phyloP scores from a whole-genome alignment of 2,329 filamentous ascomycete genomes.

The Alternaria hordeiaustralica region DNA sequence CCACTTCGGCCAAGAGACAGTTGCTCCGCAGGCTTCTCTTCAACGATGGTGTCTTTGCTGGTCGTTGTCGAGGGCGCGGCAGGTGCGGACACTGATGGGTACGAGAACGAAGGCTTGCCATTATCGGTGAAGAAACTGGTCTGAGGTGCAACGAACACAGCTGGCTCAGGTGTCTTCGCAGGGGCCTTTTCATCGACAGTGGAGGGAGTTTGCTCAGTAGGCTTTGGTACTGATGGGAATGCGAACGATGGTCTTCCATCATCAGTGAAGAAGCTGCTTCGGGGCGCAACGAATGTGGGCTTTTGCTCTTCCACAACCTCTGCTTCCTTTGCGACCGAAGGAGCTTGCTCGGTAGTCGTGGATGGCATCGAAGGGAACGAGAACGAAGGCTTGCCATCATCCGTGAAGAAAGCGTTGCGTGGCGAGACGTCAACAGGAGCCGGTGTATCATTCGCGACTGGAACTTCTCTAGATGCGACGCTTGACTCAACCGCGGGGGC shows the following conservation, averaged over 20 bases:
- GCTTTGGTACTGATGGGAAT: neutral
- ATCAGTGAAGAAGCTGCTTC: slow-evolving; percentile 14
- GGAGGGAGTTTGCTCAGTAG: neutral
- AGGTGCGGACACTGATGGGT: neutral
- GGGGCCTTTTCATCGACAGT: neutral
- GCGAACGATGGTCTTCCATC: slow-evolving; percentile 12
- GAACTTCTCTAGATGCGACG: neutral
- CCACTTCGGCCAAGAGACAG: neutral
- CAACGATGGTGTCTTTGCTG: neutral
- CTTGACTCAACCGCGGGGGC: neutral
- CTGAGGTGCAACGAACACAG: slow-evolving; percentile 2
- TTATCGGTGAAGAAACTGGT: slow-evolving; percentile 12
- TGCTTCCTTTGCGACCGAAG: neutral
- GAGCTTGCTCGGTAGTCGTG: neutral
- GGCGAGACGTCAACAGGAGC: slow-evolving; percentile 6
- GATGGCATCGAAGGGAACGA: slow-evolving; percentile 1
- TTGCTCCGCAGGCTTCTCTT: neutral
- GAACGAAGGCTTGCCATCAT: slow-evolving; percentile 15
- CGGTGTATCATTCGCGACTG: neutral
- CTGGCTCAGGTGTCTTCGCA: neutral
- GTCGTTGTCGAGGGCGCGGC: neutral
- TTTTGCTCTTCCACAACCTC: neutral
- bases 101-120: slow-evolving; percentile 11
- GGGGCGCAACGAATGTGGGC: slow-evolving; percentile 6
- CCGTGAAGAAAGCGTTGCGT: slow-evolving; percentile 12